phyloP scores from a whole-genome alignment of 495 filamentous ascomycete species.

The Bacidia rubella region DNA sequence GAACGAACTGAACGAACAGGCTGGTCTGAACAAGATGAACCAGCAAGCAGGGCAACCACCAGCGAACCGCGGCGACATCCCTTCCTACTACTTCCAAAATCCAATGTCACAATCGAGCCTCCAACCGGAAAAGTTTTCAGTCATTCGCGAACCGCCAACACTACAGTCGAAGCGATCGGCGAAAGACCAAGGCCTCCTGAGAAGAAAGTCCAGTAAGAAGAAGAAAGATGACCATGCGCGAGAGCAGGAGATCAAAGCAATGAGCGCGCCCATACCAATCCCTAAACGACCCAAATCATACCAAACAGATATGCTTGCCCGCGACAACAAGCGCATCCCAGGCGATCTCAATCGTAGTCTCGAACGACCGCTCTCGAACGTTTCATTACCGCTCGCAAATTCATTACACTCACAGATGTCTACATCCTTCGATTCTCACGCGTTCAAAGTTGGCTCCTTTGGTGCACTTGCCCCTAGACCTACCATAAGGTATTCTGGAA shows the following conservation, averaged over 20 bases:
- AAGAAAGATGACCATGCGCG: conserved; percentile 58
- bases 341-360: conserved; percentile 42
- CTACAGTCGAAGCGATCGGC: conserved; percentile 47
- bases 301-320: conserved; percentile 40
- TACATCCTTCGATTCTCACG: conserved; percentile 51
- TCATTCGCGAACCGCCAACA: conserved; percentile 45
- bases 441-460: conserved; percentile 62
- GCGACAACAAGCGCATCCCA: conserved; percentile 51
- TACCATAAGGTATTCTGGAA: conserved; percentile 57
- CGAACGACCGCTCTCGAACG: conserved; percentile 53
- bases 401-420: conserved; percentile 57
- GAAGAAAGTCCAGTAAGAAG: conserved; percentile 65
- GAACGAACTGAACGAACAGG: conserved; percentile 21
- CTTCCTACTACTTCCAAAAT: conserved; percentile 35
- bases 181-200: conserved; percentile 38
- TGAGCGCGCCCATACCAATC: conserved; percentile 55
- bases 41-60: conserved; percentile 23
- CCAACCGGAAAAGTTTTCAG: conserved; percentile 27
- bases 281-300: conserved; percentile 46
- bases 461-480: conserved; percentile 68
- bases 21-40: conserved; percentile 16
- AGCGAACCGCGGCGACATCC: conserved; percentile 20
- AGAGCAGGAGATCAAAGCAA: conserved; percentile 75
- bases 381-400: conserved; percentile 56
- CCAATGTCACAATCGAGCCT: conserved; percentile 31